Conservation (phyloP, 2,329 filamentous ascomycete species). For the Aspergillus proliferans region DNA sequence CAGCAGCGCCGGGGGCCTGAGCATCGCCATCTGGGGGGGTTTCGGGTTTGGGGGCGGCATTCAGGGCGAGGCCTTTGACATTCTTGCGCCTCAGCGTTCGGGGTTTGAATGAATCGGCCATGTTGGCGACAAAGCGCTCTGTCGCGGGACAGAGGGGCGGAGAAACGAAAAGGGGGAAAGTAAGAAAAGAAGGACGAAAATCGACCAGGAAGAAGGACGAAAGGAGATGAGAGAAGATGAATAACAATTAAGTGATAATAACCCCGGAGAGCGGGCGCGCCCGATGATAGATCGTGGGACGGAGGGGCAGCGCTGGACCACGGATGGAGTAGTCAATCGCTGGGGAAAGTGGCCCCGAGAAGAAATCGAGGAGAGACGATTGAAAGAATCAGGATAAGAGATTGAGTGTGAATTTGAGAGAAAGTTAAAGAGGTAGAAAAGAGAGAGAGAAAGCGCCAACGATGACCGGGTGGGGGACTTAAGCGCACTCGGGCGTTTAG, state of each 20-base stretch:
- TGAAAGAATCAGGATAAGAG: no score
- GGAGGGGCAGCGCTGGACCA: neutral
- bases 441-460: slow-evolving; percentile 1
- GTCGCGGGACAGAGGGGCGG: slow-evolving; percentile 9
- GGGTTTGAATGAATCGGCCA: slow-evolving; percentile 58
- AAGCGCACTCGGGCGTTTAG: no score
- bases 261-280: neutral
- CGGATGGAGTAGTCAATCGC: neutral
- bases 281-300: neutral
- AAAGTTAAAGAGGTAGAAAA: no score
- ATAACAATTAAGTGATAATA: neutral
- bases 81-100: slow-evolving; percentile 98
- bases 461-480: no score
- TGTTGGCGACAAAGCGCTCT: slow-evolving; percentile 21
- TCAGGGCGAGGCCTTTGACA: slow-evolving; percentile 89
- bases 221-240: neutral
- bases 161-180: slow-evolving; percentile 3
- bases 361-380: no score
- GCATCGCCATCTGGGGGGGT: slow-evolving; percentile 67
- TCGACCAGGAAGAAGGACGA: neutral
- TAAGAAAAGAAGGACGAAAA: neutral
- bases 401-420: no score
- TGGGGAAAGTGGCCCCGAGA: neutral
- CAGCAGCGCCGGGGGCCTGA: slow-evolving; percentile 54
- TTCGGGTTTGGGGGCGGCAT: slow-evolving; percentile 64